Percentiles rank a stretch among this genome's conserved stretches.
Conservation (phyloP, 306 rosid genomes). For the Purshia tridentata region DNA sequence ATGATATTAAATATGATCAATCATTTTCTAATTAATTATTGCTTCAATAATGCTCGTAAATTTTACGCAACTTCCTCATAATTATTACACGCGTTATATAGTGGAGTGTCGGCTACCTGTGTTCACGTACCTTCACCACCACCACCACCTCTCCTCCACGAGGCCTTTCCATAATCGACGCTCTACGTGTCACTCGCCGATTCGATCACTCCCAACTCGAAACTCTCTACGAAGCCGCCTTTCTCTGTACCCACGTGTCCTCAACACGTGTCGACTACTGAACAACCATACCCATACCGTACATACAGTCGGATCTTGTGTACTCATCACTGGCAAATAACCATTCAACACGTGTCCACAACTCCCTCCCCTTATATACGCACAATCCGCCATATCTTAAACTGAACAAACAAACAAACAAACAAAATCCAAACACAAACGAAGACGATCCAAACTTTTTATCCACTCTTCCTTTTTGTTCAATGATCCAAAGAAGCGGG, state of each 20-base stretch:
- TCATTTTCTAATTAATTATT: constrained; percentile 15
- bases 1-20: no score
- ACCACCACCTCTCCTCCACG: constrained; percentile 39
- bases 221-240: constrained; percentile 25
- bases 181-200: constrained; percentile 37
- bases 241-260: constrained; percentile 30
- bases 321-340: no score
- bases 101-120: constrained; percentile 43
- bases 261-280: neutral
- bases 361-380: neutral
- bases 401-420: neutral
- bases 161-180: constrained; percentile 20
- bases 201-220: neutral
- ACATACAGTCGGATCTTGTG: neutral
- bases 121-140: constrained; percentile 31
- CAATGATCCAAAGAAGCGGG: constrained; percentile 49
- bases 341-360: constrained; percentile 45
- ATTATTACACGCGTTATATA: constrained; percentile 37
- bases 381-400: neutral
- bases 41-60: constrained; percentile 3
- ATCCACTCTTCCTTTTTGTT: neutral
- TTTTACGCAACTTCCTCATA: neutral
- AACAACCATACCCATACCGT: neutral
- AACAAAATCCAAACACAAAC: constrained; percentile 16
- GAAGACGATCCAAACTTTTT: neutral